Conservation (phyloP, 768 basidiomycete species). For the Grammothele lineata region DNA sequence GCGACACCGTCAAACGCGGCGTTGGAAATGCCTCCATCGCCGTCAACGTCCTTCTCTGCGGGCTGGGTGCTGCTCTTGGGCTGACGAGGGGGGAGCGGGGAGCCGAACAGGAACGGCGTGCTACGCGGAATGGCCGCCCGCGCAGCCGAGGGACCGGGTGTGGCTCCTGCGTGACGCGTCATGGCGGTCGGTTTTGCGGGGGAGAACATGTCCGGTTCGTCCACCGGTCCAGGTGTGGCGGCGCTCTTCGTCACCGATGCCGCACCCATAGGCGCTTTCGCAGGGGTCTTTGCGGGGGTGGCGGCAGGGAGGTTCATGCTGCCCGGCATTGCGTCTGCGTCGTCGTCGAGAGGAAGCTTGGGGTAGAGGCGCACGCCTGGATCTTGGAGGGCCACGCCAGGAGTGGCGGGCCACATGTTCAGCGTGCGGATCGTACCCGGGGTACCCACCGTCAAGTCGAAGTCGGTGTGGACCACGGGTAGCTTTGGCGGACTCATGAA, state of each 20-base stretch:
- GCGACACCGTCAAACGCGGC: slow-evolving; percentile 64
- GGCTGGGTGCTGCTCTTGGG: not conserved
- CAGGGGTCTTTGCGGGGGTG: slow-evolving; percentile 6
- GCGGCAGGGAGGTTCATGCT: slow-evolving; percentile 21
- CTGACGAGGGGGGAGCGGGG: slow-evolving; percentile 58
- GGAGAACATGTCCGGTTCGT: slow-evolving; percentile 38
- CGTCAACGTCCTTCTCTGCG: not conserved
- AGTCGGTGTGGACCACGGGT: slow-evolving; percentile 59
- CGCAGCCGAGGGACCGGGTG: not conserved
- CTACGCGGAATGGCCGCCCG: slow-evolving; percentile 22
- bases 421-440: slow-evolving; percentile 32
- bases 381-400: slow-evolving; percentile 11
- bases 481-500: slow-evolving; percentile 54
- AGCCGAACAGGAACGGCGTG: slow-evolving; percentile 73
- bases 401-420: slow-evolving; percentile 41
- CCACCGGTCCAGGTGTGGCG: slow-evolving; percentile 29
- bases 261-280: slow-evolving; percentile 15
- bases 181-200: slow-evolving; percentile 26
- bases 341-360: slow-evolving; percentile 28
- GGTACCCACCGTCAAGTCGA: slow-evolving; percentile 61
- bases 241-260: slow-evolving; percentile 22
- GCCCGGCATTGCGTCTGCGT: slow-evolving; percentile 34
- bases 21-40: slow-evolving; percentile 41
- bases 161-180: not conserved
- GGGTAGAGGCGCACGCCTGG: slow-evolving; percentile 35